Conservation (phyloP, 306 rosid genomes). For the Dalbergia cultrata region DNA sequence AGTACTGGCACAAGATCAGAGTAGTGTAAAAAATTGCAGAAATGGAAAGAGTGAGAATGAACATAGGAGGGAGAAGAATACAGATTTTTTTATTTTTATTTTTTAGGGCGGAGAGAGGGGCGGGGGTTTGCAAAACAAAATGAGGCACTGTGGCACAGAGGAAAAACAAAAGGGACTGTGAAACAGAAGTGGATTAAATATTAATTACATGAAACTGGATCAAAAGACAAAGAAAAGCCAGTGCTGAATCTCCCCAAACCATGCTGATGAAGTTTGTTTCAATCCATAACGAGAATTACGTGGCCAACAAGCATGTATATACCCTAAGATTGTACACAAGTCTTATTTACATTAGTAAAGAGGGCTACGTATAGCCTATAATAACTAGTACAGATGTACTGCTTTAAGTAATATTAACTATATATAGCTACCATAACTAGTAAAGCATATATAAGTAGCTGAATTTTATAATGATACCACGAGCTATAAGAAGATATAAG, state of each 20-base stretch:
- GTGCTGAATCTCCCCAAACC: constrained; percentile 32
- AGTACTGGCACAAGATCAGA: background rate
- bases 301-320: constrained; percentile 24
- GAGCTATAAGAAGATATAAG: constrained; percentile 46
- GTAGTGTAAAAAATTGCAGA: too few species aligned
- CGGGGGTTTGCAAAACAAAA: background rate
- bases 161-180: background rate
- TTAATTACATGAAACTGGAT: background rate
- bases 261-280: constrained; percentile 17
- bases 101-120: background rate
- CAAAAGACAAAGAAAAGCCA: background rate
- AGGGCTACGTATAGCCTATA: constrained; percentile 7
- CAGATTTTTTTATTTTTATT: background rate
- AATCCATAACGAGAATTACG: constrained; percentile 6
- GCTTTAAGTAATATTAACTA: constrained; percentile 11
- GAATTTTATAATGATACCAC: constrained; percentile 31
- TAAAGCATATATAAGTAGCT: constrained; percentile 36
- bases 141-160: background rate
- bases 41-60: too few species aligned
- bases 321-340: background rate
- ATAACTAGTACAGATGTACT: constrained; percentile 5
- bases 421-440: background rate
- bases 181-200: constrained; percentile 10
- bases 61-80: background rate
- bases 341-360: constrained; percentile 13